Conservation (phyloP, 352 stramenopile species). For the Chrysophaeum taylorii region DNA sequence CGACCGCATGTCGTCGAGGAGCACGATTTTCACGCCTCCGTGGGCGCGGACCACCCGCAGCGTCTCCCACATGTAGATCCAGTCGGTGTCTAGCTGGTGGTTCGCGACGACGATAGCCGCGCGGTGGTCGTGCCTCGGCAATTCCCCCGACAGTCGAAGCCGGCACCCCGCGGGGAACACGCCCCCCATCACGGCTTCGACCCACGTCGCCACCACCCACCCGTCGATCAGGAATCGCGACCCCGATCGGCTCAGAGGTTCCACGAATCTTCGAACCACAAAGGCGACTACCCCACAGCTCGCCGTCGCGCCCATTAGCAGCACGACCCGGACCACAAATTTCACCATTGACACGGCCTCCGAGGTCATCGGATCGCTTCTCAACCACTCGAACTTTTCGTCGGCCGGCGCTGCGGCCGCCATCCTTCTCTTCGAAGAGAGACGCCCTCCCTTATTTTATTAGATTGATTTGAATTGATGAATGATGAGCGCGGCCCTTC, state of each 20-base stretch:
- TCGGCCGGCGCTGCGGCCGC: no score
- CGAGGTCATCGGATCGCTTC: no score
- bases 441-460: no score
- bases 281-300: no score
- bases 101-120: conserved; percentile 3
- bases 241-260: background rate
- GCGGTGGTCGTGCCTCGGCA: background rate
- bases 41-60: conserved; percentile 1
- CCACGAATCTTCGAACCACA: background rate
- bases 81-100: conserved; percentile 10
- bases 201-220: conserved; percentile 2
- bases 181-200: background rate
- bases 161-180: background rate
- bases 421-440: no score
- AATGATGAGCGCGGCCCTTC: no score
- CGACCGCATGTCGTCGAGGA: conserved; percentile 10
- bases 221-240: background rate
- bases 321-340: background rate
- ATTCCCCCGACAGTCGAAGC: background rate
- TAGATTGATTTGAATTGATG: no score
- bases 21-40: conserved; percentile 4
- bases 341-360: no score
- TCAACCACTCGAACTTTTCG: no score
- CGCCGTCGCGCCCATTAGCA: background rate
- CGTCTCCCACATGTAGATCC: conserved; percentile 4